These are phyloP conservation scores for Prunus kanzakura DNA, from an alignment of 306 rosid species.

Conservation along the genomic window DNA sequence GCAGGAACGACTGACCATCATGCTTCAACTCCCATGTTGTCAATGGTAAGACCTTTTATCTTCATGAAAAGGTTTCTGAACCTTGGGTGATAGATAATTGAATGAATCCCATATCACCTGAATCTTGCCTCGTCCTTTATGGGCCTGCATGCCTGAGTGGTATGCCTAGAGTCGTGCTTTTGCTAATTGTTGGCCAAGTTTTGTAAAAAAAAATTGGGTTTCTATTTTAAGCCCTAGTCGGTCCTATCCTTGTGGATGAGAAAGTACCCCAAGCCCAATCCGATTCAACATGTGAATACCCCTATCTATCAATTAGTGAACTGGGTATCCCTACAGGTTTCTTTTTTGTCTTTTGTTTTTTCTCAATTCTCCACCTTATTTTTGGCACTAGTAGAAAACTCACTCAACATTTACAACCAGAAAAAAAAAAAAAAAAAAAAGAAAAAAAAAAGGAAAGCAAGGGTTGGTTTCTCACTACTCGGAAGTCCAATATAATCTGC, in stretches of 20 bases:
- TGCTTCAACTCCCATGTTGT: not conserved
- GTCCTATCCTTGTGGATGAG: not conserved
- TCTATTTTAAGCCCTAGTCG: not conserved
- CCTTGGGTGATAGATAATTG: not conserved
- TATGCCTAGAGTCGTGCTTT: not conserved
- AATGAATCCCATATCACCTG: not conserved
- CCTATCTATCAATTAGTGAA: not conserved
- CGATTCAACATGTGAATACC: not conserved
- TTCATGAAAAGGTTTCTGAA: not conserved
- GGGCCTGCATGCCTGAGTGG: too few species aligned
- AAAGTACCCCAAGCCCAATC: too few species aligned
- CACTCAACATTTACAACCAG: not conserved
- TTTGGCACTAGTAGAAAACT: not conserved
- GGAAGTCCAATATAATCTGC: not conserved
- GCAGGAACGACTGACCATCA: not conserved
- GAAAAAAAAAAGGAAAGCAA: too few species aligned
- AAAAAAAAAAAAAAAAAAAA: too few species aligned
- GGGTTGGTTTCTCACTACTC: not conserved
- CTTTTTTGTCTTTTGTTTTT: not conserved
- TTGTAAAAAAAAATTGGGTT: not conserved
- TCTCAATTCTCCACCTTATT: not conserved
- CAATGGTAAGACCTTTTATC: not conserved
- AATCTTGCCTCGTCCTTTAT: not conserved
- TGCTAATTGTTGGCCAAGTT: not conserved
- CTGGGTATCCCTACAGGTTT: not conserved